phyloP scores from a whole-genome alignment of 176 grass and related monocot species.

The Oryza coarctata region DNA sequence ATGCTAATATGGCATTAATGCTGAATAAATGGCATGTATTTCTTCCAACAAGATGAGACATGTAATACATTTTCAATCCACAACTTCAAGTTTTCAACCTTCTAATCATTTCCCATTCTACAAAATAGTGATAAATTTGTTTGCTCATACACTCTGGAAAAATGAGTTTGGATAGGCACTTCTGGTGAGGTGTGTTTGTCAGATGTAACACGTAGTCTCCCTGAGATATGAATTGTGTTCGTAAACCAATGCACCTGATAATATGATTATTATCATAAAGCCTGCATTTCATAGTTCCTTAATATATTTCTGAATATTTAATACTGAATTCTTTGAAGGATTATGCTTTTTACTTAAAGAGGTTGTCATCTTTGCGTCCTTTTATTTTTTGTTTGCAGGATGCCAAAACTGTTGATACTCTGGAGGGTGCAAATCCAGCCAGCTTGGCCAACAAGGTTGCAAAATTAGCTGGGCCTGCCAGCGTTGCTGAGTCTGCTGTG shows the following conservation, averaged over 20 bases:
- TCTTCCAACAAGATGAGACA: neutral
- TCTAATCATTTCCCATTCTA: neutral
- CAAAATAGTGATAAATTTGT: neutral
- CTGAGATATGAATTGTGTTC: too few relatives aligned
- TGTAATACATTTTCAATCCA: neutral
- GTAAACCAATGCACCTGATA: neutral
- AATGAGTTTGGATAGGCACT: neutral
- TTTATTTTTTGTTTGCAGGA: slow-evolving; percentile 60
- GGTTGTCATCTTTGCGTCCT: neutral
- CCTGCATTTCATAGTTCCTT: slow-evolving; percentile 6
- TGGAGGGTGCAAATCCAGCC: slow-evolving; percentile 91
- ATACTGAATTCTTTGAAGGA: slow-evolving; percentile 14
- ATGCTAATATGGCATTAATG: neutral
- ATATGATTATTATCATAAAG: neutral
- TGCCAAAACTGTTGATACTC: slow-evolving; percentile 72
- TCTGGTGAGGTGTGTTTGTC: neutral
- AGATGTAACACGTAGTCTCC: neutral
- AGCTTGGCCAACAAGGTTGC: slow-evolving; percentile 91
- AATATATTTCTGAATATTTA: neutral
- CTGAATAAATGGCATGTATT: neutral
- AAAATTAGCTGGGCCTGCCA: slow-evolving; percentile 67
- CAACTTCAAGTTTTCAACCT: neutral
- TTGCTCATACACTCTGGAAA: neutral
- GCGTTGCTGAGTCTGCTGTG: slow-evolving; percentile 51
- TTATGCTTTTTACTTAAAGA: slow-evolving; percentile 12